These are phyloP conservation scores for Vitis hybrid DNA, from an alignment of 177 flowering plant genomes.

Conservation along the genomic window DNA sequence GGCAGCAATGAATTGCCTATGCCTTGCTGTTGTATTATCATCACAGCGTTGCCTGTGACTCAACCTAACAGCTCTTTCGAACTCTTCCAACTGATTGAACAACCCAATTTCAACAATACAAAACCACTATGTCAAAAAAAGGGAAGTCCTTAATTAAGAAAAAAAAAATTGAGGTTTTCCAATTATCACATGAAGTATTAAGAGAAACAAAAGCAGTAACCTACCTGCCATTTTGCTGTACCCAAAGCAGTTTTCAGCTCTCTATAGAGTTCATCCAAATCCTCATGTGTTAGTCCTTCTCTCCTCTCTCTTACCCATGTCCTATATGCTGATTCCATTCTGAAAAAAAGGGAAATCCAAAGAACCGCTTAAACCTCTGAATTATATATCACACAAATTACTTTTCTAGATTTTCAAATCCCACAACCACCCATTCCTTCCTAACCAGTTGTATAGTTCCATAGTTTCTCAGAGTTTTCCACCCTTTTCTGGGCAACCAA, in stretches of 20 bases:
- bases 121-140: not conserved
- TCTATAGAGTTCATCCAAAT: conserved; percentile 50
- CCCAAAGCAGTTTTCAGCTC: conserved; percentile 84
- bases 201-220: conserved; percentile 5
- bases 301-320: conserved; percentile 61
- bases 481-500: not conserved
- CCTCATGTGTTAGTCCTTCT: conserved; percentile 37
- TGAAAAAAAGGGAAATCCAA: conserved; percentile 24
- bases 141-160: not conserved
- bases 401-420: no score
- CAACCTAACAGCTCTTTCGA: conserved; percentile 74
- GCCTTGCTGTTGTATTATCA: conserved; percentile 56
- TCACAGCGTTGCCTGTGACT: conserved; percentile 48
- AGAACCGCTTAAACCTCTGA: not conserved
- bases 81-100: conserved; percentile 79
- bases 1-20: conserved; percentile 63
- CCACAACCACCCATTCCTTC: not conserved
- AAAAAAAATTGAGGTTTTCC: not conserved
- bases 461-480: not conserved
- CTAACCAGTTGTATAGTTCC: not conserved
- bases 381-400: conserved; percentile 4
- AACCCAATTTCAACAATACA: conserved; percentile 11
- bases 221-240: conserved; percentile 95
- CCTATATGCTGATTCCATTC: conserved; percentile 86
- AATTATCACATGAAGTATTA: not conserved